Evolutionary conservation across 805 yeast genomes (phyloP).

Genomic region (Candida mattraensis): DNA sequence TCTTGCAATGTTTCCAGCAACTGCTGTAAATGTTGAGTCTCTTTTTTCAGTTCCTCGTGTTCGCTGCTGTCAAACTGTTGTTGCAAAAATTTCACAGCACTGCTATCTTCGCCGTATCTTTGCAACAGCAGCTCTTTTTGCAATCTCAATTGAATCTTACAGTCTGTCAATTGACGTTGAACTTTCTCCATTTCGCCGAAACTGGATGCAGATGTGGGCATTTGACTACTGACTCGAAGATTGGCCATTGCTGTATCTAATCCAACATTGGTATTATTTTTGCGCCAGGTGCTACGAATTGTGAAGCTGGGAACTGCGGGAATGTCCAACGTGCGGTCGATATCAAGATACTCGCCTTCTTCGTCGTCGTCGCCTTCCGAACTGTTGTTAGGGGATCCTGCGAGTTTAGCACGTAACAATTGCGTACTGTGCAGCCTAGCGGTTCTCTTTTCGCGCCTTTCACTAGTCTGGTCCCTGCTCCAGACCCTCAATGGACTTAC

Average conservation of each 20-base stretch:
- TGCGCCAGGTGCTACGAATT: slow-evolving; percentile 13
- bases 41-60: slow-evolving; percentile 16
- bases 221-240: not conserved
- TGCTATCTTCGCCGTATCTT: slow-evolving; percentile 19
- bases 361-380: slow-evolving; percentile 12
- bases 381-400: slow-evolving; percentile 20
- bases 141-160: slow-evolving; percentile 34
- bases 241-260: not conserved
- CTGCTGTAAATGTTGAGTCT: slow-evolving; percentile 19
- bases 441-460: slow-evolving; percentile 18
- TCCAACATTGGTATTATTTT: slow-evolving; percentile 1
- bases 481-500: slow-evolving; percentile 13
- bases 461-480: slow-evolving; percentile 16
- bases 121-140: slow-evolving; percentile 32
- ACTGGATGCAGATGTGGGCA: slow-evolving; percentile 14
- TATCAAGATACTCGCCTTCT: slow-evolving; percentile 16
- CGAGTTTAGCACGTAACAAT: slow-evolving; percentile 15
- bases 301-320: slow-evolving; percentile 19
- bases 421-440: slow-evolving; percentile 19
- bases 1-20: slow-evolving; percentile 17
- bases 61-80: slow-evolving; percentile 10
- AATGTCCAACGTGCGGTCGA: slow-evolving; percentile 19
- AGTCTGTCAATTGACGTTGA: slow-evolving; percentile 34
- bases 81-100: slow-evolving; percentile 16
- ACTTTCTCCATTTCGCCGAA: slow-evolving; percentile 27